Evolutionary conservation across 331 rosid species (phyloP), one percentile per base, ranked within the genome.

Genomic region (Dryas integrifolia): DNA sequence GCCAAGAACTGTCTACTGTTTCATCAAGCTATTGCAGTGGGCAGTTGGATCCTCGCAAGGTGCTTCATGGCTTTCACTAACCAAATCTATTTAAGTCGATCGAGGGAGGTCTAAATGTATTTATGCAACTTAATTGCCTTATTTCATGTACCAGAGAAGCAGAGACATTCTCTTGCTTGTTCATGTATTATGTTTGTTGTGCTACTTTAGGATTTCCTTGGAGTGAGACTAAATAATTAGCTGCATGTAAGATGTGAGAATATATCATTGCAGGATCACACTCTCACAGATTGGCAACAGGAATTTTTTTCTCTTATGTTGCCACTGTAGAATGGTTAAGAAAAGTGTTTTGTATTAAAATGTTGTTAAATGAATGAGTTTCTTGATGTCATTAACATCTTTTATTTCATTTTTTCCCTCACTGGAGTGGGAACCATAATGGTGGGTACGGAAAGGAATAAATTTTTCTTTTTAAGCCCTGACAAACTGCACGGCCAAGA

Each of bases 11-110:
- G 18, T 88, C 92, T 5, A 74, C 83, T 48, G 94, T 90, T 57
- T 88, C 85, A 38, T 90, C 96, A 43, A 90, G 96, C 85, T 90
- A 90, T 72, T 90, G 94, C 81, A 90, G 94, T 46, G 94, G 96
- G 47, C 96, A 90, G 72, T 71, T 90, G 79, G 96, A 90, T 74
- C 96, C 96, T 76, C 58, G 79, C 1, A 85, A 57, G 83, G 94
- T 90, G 76, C 82, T 90, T 72, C 74, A 78, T 66, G 92, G 94
- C 70, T 69, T 82, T 68, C 87, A 68, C 69, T 81, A 78, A 86
- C 57, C 53, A 51, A 3, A 46, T 65, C 24, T 35, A 38, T 38
- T 38, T 74, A 66, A 50, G 63, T 73, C 43, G 73, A 52, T 47
- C 58, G 26, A 70, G 53, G 62, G 26, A 70, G 53, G 75, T 59